Percentiles rank a stretch among this genome's conserved stretches.
Conservation (phyloP, 345 rosid species). For the Salix dunnii region DNA sequence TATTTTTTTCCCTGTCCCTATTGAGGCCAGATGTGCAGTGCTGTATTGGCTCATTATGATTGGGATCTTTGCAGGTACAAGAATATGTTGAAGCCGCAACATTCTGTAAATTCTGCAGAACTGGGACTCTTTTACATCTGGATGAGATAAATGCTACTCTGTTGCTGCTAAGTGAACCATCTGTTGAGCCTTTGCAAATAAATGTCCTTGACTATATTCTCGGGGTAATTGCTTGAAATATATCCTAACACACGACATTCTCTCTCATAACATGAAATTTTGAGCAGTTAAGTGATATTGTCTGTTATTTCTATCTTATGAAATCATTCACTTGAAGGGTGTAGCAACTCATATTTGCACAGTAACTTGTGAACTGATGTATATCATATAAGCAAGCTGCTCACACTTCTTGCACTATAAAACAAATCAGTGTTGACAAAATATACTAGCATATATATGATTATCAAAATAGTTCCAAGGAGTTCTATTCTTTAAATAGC, state of each 20-base stretch:
- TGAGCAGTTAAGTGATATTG: not conserved
- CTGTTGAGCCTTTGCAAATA: conserved; percentile 70
- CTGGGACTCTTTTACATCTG: conserved; percentile 60
- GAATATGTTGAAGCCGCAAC: conserved; percentile 97
- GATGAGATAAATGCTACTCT: conserved; percentile 71
- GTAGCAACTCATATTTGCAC: too few species aligned
- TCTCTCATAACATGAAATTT: not conserved
- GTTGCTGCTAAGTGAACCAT: conserved; percentile 61
- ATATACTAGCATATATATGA: too few species aligned
- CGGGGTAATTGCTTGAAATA: conserved; percentile 53
- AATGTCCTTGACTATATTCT: conserved; percentile 88
- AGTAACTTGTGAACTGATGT: too few species aligned
- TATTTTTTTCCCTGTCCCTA: conserved; percentile 8
- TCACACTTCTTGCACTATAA: too few species aligned
- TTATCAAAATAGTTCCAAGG: too few species aligned
- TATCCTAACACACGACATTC: conserved; percentile 3
- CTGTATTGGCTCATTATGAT: not conserved
- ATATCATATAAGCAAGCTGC: too few species aligned
- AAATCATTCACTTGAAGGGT: too few species aligned
- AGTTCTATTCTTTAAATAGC: too few species aligned
- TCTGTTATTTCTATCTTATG: too few species aligned
- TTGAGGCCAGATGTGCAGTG: not conserved
- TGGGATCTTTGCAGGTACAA: conserved; percentile 59
- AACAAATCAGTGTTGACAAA: too few species aligned
- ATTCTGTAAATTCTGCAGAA: conserved; percentile 70